Percentiles rank a stretch among this genome's conserved stretches.
phyloP scores from a whole-genome alignment of 2,329 filamentous ascomycete genomes.

The Monosporascus sp. region DNA sequence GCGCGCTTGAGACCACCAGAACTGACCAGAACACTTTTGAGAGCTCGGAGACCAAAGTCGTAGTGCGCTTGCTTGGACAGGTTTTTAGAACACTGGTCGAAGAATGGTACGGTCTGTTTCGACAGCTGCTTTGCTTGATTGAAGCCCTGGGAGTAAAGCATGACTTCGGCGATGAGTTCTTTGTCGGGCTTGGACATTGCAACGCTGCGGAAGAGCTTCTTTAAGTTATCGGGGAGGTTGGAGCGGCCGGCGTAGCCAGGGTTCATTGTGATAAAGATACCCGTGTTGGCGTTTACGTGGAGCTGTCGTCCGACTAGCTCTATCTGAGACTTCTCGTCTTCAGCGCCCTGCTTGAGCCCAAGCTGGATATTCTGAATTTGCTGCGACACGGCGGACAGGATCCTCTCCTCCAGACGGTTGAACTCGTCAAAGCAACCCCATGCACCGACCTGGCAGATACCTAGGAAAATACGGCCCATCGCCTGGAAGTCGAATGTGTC shows the following conservation, averaged over 20 bases:
- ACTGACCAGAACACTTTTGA: slow-evolving; percentile 98
- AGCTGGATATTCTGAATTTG: slow-evolving; percentile 99
- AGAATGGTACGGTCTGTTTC: slow-evolving; percentile 96
- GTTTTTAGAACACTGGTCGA: slow-evolving; percentile 77
- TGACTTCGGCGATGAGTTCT: slow-evolving; percentile 98
- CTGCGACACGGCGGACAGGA: slow-evolving; percentile 95
- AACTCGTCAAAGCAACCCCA: slow-evolving; percentile 99
- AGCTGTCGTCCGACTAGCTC: slow-evolving; percentile 91
- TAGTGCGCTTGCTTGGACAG: slow-evolving; percentile 98
- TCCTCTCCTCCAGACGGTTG: slow-evolving; percentile 96
- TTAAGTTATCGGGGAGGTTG: slow-evolving; percentile 96
- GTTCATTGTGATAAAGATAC: slow-evolving; percentile 99
- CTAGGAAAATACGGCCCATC: slow-evolving; percentile 98
- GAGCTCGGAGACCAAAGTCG: slow-evolving; percentile 92
- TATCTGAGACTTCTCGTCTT: slow-evolving; percentile 82
- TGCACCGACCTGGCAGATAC: slow-evolving; percentile 97
- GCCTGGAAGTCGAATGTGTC: slow-evolving; percentile 99
- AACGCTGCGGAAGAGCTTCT: slow-evolving; percentile 98
- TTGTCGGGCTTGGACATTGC: slow-evolving; percentile 99
- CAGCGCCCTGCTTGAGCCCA: slow-evolving; percentile 77
- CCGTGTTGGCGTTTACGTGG: slow-evolving; percentile 85
- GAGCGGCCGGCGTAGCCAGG: slow-evolving; percentile 97
- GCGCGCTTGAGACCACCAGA: slow-evolving; percentile 93
- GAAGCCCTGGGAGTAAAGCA: slow-evolving; percentile 99
- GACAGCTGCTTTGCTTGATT: slow-evolving; percentile 91